Evolutionary conservation across 805 yeast genomes (phyloP).

Genomic region (Zygosaccharomyces lentus): DNA sequence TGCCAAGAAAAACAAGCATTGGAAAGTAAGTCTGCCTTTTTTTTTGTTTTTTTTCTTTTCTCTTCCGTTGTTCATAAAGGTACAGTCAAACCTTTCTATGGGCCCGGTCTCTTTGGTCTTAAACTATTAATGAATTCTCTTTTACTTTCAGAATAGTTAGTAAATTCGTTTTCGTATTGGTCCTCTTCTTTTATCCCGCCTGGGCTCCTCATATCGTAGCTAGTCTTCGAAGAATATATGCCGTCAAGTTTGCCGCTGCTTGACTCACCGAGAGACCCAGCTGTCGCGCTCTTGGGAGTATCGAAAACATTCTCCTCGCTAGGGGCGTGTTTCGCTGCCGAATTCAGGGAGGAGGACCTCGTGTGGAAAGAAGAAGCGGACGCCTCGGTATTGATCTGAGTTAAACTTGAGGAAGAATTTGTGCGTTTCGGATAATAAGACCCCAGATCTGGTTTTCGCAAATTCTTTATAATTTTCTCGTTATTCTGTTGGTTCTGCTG

Average conservation of each 20-base stretch:
- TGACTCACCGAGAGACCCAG: conserved; percentile 3
- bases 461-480: conserved; percentile 21
- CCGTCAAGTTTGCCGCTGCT: conserved; percentile 16
- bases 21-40: background rate
- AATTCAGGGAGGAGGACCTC: conserved; percentile 27
- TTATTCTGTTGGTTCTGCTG: conserved; percentile 11
- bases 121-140: conserved; percentile 40
- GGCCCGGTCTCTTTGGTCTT: conserved; percentile 35
- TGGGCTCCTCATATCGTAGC: conserved; percentile 30
- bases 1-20: background rate
- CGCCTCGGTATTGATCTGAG: conserved; percentile 10
- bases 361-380: conserved; percentile 24
- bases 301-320: conserved; percentile 24
- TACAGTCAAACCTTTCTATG: background rate
- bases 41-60: conserved; percentile 1
- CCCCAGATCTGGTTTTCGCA: conserved; percentile 27
- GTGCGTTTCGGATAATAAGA: conserved; percentile 29
- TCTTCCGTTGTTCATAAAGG: background rate
- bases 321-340: conserved; percentile 19
- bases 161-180: conserved; percentile 44
- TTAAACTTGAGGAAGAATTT: conserved; percentile 12
- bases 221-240: conserved; percentile 33
- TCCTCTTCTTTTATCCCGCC: conserved; percentile 41
- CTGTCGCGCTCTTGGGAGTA: conserved; percentile 21
- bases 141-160: conserved; percentile 43